phyloP scores from a whole-genome alignment of 73 alveolate species.

The Durusdinium trenchii region DNA sequence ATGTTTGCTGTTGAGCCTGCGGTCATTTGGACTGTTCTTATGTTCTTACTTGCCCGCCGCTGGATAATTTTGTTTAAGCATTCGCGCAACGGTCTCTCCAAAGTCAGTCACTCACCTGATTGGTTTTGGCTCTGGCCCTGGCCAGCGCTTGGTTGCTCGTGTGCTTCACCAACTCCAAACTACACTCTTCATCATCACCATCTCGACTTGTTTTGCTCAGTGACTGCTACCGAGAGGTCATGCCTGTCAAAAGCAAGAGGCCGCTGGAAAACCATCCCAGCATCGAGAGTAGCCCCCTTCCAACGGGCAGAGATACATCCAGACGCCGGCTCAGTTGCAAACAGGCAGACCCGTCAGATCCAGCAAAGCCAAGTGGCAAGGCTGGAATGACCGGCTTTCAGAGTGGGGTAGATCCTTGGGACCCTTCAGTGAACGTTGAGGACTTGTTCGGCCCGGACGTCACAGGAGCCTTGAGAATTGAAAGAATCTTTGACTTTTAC shows the following conservation, averaged over 20 bases:
- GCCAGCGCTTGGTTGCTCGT: too few relatives aligned
- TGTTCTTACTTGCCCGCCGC: too few relatives aligned
- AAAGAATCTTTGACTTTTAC: constrained; percentile 7
- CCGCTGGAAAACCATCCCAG: neutral
- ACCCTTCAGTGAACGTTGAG: neutral
- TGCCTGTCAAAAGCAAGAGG: neutral
- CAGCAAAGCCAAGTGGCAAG: neutral
- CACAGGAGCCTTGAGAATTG: constrained; percentile 38
- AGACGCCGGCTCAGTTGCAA: neutral
- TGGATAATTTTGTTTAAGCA: too few relatives aligned
- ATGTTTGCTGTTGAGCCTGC: too few relatives aligned
- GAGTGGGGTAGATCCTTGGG: neutral
- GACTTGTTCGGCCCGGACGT: neutral
- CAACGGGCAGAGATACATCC: neutral
- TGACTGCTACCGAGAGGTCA: neutral
- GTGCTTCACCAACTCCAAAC: too few relatives aligned
- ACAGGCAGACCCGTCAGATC: neutral
- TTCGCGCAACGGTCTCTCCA: too few relatives aligned
- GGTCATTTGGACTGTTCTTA: too few relatives aligned
- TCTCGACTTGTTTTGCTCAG: neutral
- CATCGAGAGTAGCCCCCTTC: neutral
- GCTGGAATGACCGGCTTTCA: neutral
- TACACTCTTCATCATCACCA: too few relatives aligned
- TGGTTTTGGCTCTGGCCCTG: too few relatives aligned
- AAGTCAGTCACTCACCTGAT: too few relatives aligned